phyloP scores from a whole-genome alignment of 345 rosid genomes.

The Salix exigua region DNA sequence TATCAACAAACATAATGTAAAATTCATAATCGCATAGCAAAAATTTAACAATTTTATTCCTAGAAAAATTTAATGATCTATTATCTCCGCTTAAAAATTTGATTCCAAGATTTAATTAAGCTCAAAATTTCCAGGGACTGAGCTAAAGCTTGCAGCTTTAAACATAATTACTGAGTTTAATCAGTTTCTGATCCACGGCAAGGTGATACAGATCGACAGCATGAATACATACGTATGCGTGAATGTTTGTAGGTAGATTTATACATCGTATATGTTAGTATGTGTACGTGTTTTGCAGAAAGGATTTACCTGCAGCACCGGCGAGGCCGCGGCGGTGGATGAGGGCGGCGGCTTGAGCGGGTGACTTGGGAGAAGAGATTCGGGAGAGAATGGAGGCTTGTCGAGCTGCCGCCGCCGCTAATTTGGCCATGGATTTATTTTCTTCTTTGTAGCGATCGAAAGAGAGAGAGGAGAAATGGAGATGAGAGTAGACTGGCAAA shows the following conservation, averaged over 20 bases:
- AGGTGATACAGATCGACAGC: too few species aligned
- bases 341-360: slow-evolving; percentile 36
- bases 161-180: not conserved
- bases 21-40: not conserved
- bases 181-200: not conserved
- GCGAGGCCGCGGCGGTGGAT: slow-evolving; percentile 74
- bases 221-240: not conserved
- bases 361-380: slow-evolving; percentile 20
- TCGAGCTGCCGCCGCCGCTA: slow-evolving; percentile 51
- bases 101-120: not conserved
- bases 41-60: not conserved
- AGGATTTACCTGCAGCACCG: slow-evolving; percentile 71
- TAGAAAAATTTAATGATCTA: too few species aligned
- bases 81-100: not conserved
- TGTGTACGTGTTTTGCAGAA: not conserved
- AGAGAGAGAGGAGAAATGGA: not conserved
- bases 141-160: not conserved
- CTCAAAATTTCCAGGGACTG: not conserved
- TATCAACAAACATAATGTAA: not conserved
- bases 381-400: slow-evolving; percentile 34
- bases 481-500: not conserved
- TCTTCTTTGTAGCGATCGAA: not conserved
- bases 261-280: not conserved
- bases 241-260: not conserved
- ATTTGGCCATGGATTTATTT: slow-evolving; percentile 41